Conservation (phyloP, 257 asterid species). For the Solanum sejunctum region DNA sequence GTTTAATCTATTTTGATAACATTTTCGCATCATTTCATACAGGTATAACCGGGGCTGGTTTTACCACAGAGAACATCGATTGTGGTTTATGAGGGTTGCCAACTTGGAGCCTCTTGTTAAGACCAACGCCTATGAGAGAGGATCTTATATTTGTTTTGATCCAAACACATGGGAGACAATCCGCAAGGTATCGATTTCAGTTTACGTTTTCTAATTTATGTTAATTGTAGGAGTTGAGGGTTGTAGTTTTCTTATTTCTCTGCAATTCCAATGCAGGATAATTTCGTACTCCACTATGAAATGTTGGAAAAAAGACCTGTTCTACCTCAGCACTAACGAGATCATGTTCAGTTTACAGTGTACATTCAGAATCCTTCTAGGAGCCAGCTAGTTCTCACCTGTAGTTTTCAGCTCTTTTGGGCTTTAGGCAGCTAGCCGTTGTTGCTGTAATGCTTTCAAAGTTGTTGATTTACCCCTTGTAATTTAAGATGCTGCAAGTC, state of each 20-base stretch:
- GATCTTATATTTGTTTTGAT: constrained; percentile 82
- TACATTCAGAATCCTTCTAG: neutral
- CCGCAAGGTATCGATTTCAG: constrained; percentile 55
- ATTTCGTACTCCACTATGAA: constrained; percentile 76
- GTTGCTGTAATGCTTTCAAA: neutral
- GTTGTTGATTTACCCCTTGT: neutral
- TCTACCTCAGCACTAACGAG: constrained; percentile 60
- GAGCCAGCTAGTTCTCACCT: neutral
- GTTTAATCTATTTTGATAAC: neutral
- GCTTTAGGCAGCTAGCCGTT: neutral
- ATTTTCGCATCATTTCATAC: constrained; percentile 14
- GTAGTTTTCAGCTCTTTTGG: constrained; percentile 2
- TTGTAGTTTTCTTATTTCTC: neutral
- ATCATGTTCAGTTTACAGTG: neutral
- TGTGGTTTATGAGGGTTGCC: constrained; percentile 64
- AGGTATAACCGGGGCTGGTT: constrained; percentile 93
- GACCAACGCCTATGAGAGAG: constrained; percentile 68
- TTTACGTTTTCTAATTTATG: neutral
- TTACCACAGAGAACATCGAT: constrained; percentile 66
- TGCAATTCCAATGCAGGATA: constrained; percentile 63
- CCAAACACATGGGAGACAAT: constrained; percentile 97
- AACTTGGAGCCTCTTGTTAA: constrained; percentile 82
- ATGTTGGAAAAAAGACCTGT: constrained; percentile 76
- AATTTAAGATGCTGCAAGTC: neutral
- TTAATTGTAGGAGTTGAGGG: neutral